These are phyloP conservation scores for Rhodamnia rubescens DNA, from an alignment of 345 rosid species.

Conservation along the genomic window DNA sequence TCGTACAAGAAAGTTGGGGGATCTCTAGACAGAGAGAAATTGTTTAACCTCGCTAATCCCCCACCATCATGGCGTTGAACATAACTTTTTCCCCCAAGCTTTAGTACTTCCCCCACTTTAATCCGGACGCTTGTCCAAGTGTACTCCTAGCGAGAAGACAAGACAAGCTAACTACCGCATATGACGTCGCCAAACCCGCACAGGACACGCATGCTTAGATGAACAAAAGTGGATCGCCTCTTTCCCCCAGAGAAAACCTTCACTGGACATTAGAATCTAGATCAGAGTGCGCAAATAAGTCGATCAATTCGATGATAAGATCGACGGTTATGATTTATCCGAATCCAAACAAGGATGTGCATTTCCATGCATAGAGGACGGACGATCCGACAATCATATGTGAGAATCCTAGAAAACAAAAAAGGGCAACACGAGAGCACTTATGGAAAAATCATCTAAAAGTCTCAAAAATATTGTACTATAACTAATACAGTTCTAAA, in stretches of 20 bases:
- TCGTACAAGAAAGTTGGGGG: neutral
- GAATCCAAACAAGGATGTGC: neutral
- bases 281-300: neutral
- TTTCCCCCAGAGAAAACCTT: neutral
- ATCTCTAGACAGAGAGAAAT: neutral
- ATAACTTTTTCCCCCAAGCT: neutral
- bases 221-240: neutral
- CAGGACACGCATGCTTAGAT: neutral
- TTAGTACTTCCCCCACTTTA: neutral
- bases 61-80: neutral
- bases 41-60: neutral
- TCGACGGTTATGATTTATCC: neutral
- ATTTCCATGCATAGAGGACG: rapidly evolving
- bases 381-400: no score
- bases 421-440: no score
- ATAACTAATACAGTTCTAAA: no score
- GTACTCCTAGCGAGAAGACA: neutral
- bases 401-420: neutral
- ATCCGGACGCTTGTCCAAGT: neutral
- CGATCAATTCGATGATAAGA: neutral
- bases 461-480: no score
- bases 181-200: neutral
- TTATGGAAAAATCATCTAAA: no score
- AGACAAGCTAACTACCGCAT: neutral
- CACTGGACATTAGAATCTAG: neutral